phyloP scores from a whole-genome alignment of 1,139 yeast genomes.

The Pichia cactophila region DNA sequence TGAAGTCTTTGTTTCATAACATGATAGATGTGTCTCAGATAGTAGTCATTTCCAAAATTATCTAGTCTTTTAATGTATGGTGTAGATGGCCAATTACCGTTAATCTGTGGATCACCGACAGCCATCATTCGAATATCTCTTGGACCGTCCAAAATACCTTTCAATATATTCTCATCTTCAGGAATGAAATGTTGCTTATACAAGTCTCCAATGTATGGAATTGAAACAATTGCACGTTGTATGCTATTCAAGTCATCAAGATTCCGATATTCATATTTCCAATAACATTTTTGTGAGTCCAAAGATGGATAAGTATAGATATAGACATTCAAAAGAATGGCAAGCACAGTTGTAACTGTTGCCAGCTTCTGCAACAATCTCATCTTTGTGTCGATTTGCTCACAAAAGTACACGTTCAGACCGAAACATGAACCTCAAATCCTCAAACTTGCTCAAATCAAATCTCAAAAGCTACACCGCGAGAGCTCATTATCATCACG shows the following conservation, averaged over 20 bases:
- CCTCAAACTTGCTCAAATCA: too few species aligned
- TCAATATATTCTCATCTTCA: constrained; percentile 8
- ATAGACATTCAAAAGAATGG: constrained; percentile 46
- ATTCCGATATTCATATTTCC: constrained; percentile 33
- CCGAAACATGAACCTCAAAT: background rate
- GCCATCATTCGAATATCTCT: constrained; percentile 60
- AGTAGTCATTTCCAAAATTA: constrained; percentile 81
- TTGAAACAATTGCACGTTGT: constrained; percentile 15
- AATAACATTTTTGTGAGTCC: constrained; percentile 45
- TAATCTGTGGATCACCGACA: constrained; percentile 95
- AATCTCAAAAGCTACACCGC: background rate
- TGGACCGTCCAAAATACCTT: constrained; percentile 15
- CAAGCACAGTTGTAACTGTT: constrained; percentile 25
- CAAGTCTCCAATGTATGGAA: constrained; percentile 34
- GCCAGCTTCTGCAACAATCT: constrained; percentile 9
- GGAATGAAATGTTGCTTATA: constrained; percentile 23
- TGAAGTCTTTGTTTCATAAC: constrained; percentile 52
- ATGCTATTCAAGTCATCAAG: constrained; percentile 13
- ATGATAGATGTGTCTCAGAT: constrained; percentile 72
- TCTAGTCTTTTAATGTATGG: constrained; percentile 73
- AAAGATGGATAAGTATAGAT: constrained; percentile 72
- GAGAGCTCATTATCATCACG: background rate
- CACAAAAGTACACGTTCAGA: background rate
- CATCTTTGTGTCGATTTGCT: background rate
- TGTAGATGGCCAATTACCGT: constrained; percentile 71